Base-by-base conservation (phyloP, 2,329 filamentous ascomycete genomes). In the Cladosporium colombiae region DNA sequence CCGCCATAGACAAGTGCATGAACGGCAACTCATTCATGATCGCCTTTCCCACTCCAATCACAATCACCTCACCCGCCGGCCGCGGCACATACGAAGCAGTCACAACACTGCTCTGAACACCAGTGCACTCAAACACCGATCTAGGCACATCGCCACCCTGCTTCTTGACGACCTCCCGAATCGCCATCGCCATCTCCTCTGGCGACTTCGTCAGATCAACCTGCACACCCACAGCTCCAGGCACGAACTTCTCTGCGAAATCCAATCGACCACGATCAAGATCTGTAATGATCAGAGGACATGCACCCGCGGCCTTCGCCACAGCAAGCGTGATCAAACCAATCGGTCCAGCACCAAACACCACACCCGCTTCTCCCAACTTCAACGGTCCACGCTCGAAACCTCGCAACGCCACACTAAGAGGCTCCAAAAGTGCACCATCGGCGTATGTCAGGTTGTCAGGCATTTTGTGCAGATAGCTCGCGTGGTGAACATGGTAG, bases 401-500 rank as follows among this genome's bases (percentile, higher is more conserved):
- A n/a, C 81, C 81, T 68, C 82, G 80, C 35, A 84, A 77, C 5
- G 79, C 80, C 0, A 84, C 81, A 13, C 77, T 79, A 2, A 81
- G 76, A 4, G 82, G 82, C 82, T 98, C 94, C 72, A 97, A 88
- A 65, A 97, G 81, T 1, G 94, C 93, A 63, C 93, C 94, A 79
- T 97, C 92, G 74, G 93, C 89, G 65, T 93, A 83, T 0, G 85
- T 88, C 63, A 97, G 87, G 69, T 82, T 80, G 13, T 89, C 86
- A 0, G 93, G 93, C 1, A 98, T 86, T 81, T 91, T 92, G 81
- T 95, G 96, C 84, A 93, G 95, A 77, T 95, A 96, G 76, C 96
- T 92, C 69, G 89, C 86, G 0, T 93, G 91, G 5, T 93, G 85
- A 18, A 84, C 77, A 82, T 94, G 97, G 83, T 93, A 96, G 59